Base-by-base conservation (phyloP, 2,329 filamentous ascomycete species). In the Cladosporium colombiae region DNA sequence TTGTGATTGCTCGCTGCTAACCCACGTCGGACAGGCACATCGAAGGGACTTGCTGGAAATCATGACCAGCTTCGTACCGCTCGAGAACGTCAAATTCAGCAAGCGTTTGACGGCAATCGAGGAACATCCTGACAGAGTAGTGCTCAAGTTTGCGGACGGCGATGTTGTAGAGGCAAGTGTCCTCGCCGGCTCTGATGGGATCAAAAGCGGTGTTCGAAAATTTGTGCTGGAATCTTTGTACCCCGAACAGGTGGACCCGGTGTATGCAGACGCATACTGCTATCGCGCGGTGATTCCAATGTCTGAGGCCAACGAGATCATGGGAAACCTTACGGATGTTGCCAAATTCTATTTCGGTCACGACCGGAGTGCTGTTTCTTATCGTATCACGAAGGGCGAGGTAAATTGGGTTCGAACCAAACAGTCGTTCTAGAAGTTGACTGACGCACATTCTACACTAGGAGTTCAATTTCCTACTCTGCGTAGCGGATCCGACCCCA, bases 31-130 rank as follows among this genome's bases (percentile, higher is more conserved):
- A 6, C 11, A 57, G 55, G 80, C 79, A 6, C 80, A 82, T 67
- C 72, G 81, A 40, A 79, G 75, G 61, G 78, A 78, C 60, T 68
- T 83, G 56, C 70, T 83, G 11, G 77, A 81, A 31, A 79, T 81
- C 49, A 79, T 83, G 78, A 85, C 70, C 77, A 85, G 68, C 81
- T 81, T 75, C 72, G 81, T 77, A 31, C 70, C 68, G 1, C 49
- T 62, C 21, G 68, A 72, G 2, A 68, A 60, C 6, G 74, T 76
- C 21, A 65, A 59, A n/a, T 77, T 77, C 64, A 70, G 71, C 62
- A 76, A 75, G 60, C 67, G 71, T 21, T 68, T 74, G 1, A 66
- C 31, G 1, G 53, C 27, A 2, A 66, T 75, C 58, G 72, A 81
- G 49, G 75, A 81, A 59, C 69, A 73, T 5, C 66, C 78, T 14